Conservation (phyloP, 768 basidiomycete species). For the Sistotremastrum niveocremeum region DNA sequence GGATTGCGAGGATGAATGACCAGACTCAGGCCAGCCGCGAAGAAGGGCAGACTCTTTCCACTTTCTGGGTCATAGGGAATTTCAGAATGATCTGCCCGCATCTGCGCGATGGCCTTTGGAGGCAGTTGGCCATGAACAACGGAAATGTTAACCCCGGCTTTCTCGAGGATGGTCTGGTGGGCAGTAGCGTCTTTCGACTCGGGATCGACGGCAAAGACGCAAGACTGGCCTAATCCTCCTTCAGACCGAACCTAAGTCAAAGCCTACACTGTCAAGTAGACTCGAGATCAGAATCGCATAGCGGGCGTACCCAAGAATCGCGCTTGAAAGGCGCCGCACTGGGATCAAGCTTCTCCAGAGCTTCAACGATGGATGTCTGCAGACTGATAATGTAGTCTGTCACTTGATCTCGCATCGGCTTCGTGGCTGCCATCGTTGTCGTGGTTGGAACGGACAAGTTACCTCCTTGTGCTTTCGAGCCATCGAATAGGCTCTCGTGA, state of each 20-base stretch:
- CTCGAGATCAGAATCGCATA: too few relatives aligned
- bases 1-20: constrained; percentile 94
- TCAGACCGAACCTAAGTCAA: constrained; percentile 16
- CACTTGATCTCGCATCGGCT: constrained; percentile 61
- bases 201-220: constrained; percentile 51
- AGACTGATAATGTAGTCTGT: constrained; percentile 62
- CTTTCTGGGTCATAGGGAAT: constrained; percentile 49
- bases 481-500: too few relatives aligned
- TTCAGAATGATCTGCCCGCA: constrained; percentile 82
- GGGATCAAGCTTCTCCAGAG: constrained; percentile 71
- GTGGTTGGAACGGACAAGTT: too few relatives aligned
- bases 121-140: constrained; percentile 82
- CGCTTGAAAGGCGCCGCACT: constrained; percentile 58
- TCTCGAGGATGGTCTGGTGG: constrained; percentile 59
- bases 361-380: constrained; percentile 65
- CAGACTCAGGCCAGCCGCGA: constrained; percentile 83
- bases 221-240: constrained; percentile 63
- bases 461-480: too few relatives aligned
- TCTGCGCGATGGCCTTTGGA: constrained; percentile 81
- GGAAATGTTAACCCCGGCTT: constrained; percentile 92
- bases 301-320: constrained; percentile 61
- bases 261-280: constrained; percentile 16
- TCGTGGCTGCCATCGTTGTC: background rate
- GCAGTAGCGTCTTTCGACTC: constrained; percentile 16
- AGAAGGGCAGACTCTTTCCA: constrained; percentile 69